Percentiles rank a stretch among this genome's conserved stretches.
These are phyloP conservation scores for Aspergillus calidoustus DNA, from an alignment of 2,329 filamentous ascomycete genomes.

Conservation along the genomic window DNA sequence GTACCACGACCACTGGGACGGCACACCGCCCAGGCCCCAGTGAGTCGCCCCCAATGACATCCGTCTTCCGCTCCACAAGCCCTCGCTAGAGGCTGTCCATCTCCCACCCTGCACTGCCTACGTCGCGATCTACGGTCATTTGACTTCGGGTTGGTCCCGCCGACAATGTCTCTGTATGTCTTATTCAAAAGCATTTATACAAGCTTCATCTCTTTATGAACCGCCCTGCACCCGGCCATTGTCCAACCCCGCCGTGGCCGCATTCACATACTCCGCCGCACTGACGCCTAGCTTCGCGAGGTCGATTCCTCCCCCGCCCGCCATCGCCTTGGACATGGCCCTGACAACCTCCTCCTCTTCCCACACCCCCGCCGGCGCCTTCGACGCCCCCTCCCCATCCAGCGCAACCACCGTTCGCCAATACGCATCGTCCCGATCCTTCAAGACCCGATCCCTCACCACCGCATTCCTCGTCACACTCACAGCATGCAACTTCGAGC, in stretches of 20 bases:
- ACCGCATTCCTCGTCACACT: slow-evolving; percentile 81
- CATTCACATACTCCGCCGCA: slow-evolving; percentile 50
- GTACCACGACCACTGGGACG: background rate
- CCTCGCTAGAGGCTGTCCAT: slow-evolving; percentile 17
- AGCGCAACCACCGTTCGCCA: slow-evolving; percentile 65
- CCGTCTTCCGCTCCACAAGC: slow-evolving; percentile 7
- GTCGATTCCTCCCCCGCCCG: slow-evolving; percentile 61
- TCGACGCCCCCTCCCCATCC: slow-evolving; percentile 59
- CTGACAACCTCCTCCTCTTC: slow-evolving; percentile 71
- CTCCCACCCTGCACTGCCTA: background rate
- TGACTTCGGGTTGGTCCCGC: background rate
- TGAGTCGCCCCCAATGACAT: slow-evolving; percentile 11
- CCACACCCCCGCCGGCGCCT: slow-evolving; percentile 52
- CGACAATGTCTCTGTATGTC: background rate
- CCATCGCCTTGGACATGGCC: slow-evolving; percentile 76
- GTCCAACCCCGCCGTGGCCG: slow-evolving; percentile 47
- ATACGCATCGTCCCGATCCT: slow-evolving; percentile 70
- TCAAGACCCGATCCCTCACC: slow-evolving; percentile 72
- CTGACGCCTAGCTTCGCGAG: slow-evolving; percentile 47
- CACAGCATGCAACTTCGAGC: slow-evolving; percentile 71
- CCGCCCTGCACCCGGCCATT: slow-evolving; percentile 5
- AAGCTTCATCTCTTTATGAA: slow-evolving; percentile 14
- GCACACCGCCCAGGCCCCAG: slow-evolving; percentile 5
- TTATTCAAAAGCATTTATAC: background rate
- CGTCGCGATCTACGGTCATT: slow-evolving; percentile 1